Percentiles rank a stretch among this genome's conserved stretches.
Evolutionary conservation across 352 stramenopile genomes (phyloP).

Genomic region (Thraustochytrium sp.): DNA sequence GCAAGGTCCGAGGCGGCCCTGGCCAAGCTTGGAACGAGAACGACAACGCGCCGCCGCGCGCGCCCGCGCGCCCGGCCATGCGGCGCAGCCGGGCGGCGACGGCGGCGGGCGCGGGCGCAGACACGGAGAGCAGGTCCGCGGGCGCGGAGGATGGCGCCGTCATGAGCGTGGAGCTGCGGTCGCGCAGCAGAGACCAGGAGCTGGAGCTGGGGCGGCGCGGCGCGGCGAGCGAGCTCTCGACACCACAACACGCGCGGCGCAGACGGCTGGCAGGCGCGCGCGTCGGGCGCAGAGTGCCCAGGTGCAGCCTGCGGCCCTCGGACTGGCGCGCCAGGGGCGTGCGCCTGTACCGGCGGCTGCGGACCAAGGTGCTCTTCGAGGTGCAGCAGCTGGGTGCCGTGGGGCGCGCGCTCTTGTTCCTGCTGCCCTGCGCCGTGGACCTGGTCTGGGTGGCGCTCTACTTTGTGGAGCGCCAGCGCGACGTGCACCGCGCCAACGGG

Average conservation of each 20-base stretch:
- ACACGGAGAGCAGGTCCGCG: too few species aligned
- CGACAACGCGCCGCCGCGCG: too few species aligned
- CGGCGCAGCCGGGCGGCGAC: too few species aligned
- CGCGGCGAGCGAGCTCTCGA: neutral
- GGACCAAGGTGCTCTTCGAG: neutral
- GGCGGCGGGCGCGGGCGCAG: too few species aligned
- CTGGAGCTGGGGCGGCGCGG: neutral
- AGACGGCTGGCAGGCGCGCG: neutral
- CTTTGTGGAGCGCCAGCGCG: slow-evolving; percentile 8
- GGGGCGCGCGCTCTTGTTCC: neutral
- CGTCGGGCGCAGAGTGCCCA: neutral
- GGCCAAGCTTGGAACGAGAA: too few species aligned
- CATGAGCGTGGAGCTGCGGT: too few species aligned
- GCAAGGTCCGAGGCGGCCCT: too few species aligned
- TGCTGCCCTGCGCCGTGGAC: slow-evolving; percentile 16
- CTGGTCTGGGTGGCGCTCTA: neutral
- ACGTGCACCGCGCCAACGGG: neutral
- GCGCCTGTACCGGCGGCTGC: neutral
- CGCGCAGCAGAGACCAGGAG: neutral
- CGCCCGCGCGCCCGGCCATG: too few species aligned
- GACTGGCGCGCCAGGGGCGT: neutral
- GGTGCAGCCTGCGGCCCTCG: neutral
- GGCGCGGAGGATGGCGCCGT: too few species aligned
- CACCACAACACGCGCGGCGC: neutral
- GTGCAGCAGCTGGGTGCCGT: neutral